Conservation (phyloP, 352 stramenopile species). For the Pythium volutum region DNA sequence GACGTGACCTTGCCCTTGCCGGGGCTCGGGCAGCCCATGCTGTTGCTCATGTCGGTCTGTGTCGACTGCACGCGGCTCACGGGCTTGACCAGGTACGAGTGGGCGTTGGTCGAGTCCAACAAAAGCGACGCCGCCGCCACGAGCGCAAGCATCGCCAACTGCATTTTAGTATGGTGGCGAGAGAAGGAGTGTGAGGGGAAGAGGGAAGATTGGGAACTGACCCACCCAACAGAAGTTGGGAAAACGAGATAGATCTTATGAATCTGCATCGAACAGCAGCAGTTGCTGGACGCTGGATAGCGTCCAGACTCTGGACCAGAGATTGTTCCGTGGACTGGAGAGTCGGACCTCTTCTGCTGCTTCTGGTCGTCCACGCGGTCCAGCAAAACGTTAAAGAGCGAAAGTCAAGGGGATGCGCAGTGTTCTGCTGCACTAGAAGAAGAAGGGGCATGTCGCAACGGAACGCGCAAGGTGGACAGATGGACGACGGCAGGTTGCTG, state of each 20-base stretch:
- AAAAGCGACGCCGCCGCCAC: not conserved
- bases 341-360: too few species aligned
- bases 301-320: too few species aligned
- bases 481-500: not conserved
- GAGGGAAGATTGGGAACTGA: not conserved
- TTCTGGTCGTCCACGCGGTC: too few species aligned
- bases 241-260: too few species aligned
- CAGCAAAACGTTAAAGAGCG: too few species aligned
- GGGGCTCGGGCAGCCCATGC: slow-evolving; percentile 21
- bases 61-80: slow-evolving; percentile 8
- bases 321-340: too few species aligned
- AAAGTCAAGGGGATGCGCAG: too few species aligned
- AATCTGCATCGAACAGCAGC: too few species aligned
- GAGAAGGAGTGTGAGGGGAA: not conserved
- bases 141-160: not conserved
- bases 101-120: not conserved
- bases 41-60: not conserved
- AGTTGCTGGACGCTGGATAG: too few species aligned
- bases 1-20: slow-evolving; percentile 16
- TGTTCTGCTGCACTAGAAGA: not conserved
- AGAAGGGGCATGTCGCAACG: not conserved
- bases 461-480: not conserved
- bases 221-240: not conserved
- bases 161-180: not conserved
- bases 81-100: slow-evolving; percentile 12